Base-by-base conservation (phyloP, 2,329 filamentous ascomycete genomes). In the Aspergillus hortae region DNA sequence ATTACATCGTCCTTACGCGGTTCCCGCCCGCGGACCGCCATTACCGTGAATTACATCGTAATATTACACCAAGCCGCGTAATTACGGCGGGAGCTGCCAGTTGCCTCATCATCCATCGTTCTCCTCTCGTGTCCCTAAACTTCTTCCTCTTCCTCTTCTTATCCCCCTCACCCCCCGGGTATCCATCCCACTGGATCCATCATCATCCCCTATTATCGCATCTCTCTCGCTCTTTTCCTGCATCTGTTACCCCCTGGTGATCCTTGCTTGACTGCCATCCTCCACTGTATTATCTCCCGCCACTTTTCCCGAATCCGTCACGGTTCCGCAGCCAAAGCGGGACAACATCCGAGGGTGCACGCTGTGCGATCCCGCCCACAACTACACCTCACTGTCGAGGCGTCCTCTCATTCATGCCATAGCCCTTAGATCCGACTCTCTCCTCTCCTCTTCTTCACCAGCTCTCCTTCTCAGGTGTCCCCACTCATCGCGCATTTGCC, bases 391-490 rank as follows among this genome's bases (percentile, higher is more conserved):
- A 6, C 15, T 42, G 14, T 65, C 64, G 56, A 62, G 57, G 58
- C 56, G 53, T 61, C 10, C 62, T 57, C 61, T 63, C 56, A 61
- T 74, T 73, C 68, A 82, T 80, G 75, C 78, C 79, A 73, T 77
- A 79, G 74, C 77, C 77, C 65, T 73, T 74, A 66, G 74, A 76
- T 57, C 48, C 46, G 48, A 52, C 57, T 49, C 52, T 55, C 51
- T 60, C 55, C 48, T 76, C 77, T 62, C 75, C 77, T 63, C 78
- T 75, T 62, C 73, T 78, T 66, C 76, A 75, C 65, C 72, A 77
- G 70, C 81, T 79, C 62, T 77, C 78, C 53, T 68, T 68, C 54
- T 62, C 67, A 59, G 75, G 74, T 68, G 74, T 77, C 63, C 68
- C 63, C 62, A 68, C 63, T 56, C 74, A 74, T 67, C 75, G 74